Evolutionary conservation across 169 alveolate species (phyloP).

Genomic region (Plasmodium gallinaceum): DNA sequence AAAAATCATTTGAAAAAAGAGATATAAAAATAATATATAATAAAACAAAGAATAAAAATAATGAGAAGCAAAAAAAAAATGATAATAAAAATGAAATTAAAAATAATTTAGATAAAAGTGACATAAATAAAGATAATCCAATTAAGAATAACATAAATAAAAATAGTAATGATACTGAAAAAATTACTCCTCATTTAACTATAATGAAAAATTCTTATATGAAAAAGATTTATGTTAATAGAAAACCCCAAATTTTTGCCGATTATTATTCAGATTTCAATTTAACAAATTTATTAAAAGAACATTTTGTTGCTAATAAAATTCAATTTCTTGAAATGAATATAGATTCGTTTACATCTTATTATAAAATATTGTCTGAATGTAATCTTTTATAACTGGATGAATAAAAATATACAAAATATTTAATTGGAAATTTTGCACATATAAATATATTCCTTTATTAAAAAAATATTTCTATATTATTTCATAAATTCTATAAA

Average conservation of each 20-base stretch:
- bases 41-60: not conserved
- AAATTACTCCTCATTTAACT: conserved; percentile 65
- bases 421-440: too few species aligned
- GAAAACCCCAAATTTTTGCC: conserved; percentile 50
- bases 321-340: conserved; percentile 69
- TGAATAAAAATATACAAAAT: too few species aligned
- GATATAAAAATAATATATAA: conserved; percentile 43
- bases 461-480: too few species aligned
- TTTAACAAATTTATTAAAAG: conserved; percentile 53
- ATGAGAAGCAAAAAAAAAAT: conserved; percentile 1
- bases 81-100: not conserved
- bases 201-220: conserved; percentile 65
- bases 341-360: conserved; percentile 25
- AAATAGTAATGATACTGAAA: not conserved
- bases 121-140: not conserved
- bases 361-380: conserved; percentile 53
- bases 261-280: conserved; percentile 35
- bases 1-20: conserved; percentile 32
- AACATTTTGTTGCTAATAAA: conserved; percentile 13
- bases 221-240: conserved; percentile 28
- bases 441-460: too few species aligned
- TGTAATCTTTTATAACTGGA: not conserved
- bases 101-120: not conserved
- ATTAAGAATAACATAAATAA: not conserved
- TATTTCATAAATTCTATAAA: too few species aligned